Conservation (phyloP, 495 filamentous ascomycete genomes). For the Aspergillus bertholletiae region DNA sequence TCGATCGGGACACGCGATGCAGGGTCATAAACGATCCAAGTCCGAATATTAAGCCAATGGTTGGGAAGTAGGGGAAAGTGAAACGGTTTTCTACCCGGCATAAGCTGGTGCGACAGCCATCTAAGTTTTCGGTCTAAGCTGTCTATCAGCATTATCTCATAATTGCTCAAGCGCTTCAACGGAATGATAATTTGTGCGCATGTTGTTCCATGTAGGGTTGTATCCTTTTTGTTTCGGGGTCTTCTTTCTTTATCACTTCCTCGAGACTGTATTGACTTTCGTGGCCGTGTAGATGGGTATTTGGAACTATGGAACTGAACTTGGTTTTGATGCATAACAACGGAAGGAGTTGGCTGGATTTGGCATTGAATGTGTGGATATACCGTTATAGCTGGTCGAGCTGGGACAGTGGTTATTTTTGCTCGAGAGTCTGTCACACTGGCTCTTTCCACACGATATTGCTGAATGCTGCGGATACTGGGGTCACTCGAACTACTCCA, state of each 20-base stretch:
- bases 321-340: neutral
- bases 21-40: slow-evolving; percentile 40
- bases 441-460: neutral
- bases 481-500: neutral
- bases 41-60: slow-evolving; percentile 41
- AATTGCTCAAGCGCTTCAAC: slow-evolving; percentile 22
- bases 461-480: neutral
- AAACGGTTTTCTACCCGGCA: slow-evolving; percentile 38
- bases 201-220: neutral
- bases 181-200: neutral
- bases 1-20: slow-evolving; percentile 34
- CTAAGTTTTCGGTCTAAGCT: slow-evolving; percentile 33
- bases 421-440: neutral
- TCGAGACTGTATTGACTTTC: neutral
- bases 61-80: slow-evolving; percentile 42
- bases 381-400: no score
- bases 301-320: neutral
- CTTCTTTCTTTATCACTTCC: neutral
- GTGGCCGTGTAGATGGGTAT: neutral
- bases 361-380: no score
- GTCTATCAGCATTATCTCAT: slow-evolving; percentile 36
- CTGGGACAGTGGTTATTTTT: no score
- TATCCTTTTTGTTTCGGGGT: neutral
- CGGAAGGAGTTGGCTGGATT: neutral
- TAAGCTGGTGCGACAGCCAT: slow-evolving; percentile 38